Conservation (phyloP, 208 protist genomes). For the Trypanosoma boissoni region DNA sequence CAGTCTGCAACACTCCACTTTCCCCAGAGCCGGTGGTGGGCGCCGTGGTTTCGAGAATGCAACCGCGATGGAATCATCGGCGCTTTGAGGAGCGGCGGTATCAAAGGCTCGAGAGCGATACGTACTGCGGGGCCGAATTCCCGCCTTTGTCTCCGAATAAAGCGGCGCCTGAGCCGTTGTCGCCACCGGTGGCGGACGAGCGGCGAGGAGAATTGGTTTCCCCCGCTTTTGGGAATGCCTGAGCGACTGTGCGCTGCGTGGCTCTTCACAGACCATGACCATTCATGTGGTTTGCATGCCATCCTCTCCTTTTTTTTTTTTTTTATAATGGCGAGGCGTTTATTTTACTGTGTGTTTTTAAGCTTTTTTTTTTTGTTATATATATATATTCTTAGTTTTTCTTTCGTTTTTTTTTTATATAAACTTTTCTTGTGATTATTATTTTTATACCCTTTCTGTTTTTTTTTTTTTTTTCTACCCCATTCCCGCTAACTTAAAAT, state of each 20-base stretch:
- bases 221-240: neutral
- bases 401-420: neutral
- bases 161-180: neutral
- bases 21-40: constrained; percentile 28
- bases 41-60: constrained; percentile 53
- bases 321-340: no score
- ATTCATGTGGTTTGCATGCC: no score
- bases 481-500: neutral
- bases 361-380: neutral
- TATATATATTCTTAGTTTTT: constrained; percentile 5
- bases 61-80: constrained; percentile 38
- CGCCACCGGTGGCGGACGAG: constrained; percentile 13
- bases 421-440: neutral
- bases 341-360: no score
- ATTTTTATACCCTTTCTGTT: neutral
- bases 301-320: no score
- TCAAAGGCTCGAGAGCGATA: constrained; percentile 20
- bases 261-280: no score
- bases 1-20: constrained; percentile 19
- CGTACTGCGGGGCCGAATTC: neutral
- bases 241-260: no score
- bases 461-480: constrained; percentile 14
- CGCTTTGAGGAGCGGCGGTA: constrained; percentile 40
- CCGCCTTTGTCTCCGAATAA: no score
- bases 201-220: constrained; percentile 19